phyloP scores from a whole-genome alignment of 176 grass and related monocot genomes.

The Avena eriantha region DNA sequence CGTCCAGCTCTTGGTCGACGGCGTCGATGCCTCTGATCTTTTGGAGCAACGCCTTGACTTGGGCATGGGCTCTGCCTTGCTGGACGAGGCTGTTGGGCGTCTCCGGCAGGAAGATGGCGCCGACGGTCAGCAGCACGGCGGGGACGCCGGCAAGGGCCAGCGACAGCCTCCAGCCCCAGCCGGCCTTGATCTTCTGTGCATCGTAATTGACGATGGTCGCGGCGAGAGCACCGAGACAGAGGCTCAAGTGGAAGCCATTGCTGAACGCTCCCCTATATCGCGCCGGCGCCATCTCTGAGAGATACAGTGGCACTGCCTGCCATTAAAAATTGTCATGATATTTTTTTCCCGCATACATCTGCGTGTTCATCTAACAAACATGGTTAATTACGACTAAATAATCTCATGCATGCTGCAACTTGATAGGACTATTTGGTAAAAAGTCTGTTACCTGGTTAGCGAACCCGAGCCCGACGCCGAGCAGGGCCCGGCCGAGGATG shows the following conservation, averaged over 20 bases:
- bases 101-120: conserved; percentile 55
- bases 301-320: conserved; percentile 60
- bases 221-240: conserved; percentile 42
- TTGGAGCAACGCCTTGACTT: no score
- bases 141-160: conserved; percentile 45
- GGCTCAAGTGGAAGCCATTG: conserved; percentile 57
- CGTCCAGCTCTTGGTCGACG: no score
- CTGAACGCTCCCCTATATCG: conserved; percentile 57
- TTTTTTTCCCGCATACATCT: no score
- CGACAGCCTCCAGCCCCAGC: no score
- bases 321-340: no score
- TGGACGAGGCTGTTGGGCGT: conserved; percentile 66
- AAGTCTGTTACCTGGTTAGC: no score
- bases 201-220: conserved; percentile 56
- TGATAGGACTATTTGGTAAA: no score
- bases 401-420: no score
- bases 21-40: no score
- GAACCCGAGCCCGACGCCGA: conserved; percentile 6
- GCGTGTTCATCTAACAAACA: no score
- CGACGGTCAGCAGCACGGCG: conserved; percentile 47
- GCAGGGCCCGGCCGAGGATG: conserved; percentile 58
- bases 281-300: conserved; percentile 58
- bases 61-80: conserved; percentile 16
- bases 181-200: no score
- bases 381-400: no score